These are phyloP conservation scores for Piper betle DNA, from an alignment of 164 flowering plant genomes.

Conservation along the genomic window DNA sequence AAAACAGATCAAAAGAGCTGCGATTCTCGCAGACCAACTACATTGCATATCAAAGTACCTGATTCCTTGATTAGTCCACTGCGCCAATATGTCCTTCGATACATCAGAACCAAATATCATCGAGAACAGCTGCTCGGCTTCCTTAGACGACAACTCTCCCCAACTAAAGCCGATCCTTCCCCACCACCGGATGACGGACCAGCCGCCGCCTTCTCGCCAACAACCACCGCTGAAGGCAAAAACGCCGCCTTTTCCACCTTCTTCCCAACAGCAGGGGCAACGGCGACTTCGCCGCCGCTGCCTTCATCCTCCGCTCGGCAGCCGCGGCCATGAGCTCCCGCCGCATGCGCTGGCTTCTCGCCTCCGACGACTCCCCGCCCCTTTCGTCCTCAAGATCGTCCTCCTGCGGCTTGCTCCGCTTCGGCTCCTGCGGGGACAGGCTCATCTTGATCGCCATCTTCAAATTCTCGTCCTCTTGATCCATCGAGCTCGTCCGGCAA, in stretches of 20 bases:
- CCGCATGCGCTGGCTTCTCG: constrained; percentile 36
- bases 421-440: constrained; percentile 61
- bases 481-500: constrained; percentile 20
- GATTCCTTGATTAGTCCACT: constrained; percentile 98
- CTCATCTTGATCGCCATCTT: constrained; percentile 69
- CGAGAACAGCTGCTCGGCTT: constrained; percentile 52
- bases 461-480: constrained; percentile 79
- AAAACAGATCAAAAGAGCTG: background rate
- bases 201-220: background rate
- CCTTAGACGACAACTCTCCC: constrained; percentile 31
- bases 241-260: background rate
- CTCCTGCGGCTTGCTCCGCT: constrained; percentile 50
- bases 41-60: constrained; percentile 28
- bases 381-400: constrained; percentile 24
- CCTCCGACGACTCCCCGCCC: constrained; percentile 44
- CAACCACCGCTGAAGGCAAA: background rate
- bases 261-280: background rate
- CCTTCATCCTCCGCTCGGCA: constrained; percentile 74
- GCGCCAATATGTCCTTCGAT: constrained; percentile 60
- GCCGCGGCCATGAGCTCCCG: constrained; percentile 91
- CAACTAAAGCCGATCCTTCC: constrained; percentile 16
- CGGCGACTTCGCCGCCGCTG: constrained; percentile 5
- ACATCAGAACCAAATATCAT: constrained; percentile 72
- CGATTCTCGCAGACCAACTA: background rate
- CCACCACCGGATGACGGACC: constrained; percentile 6